Percentiles rank a stretch among this genome's conserved stretches.
These are phyloP conservation scores for Aspergillus alliaceus DNA, from an alignment of 2,329 filamentous ascomycete genomes.

Conservation along the genomic window DNA sequence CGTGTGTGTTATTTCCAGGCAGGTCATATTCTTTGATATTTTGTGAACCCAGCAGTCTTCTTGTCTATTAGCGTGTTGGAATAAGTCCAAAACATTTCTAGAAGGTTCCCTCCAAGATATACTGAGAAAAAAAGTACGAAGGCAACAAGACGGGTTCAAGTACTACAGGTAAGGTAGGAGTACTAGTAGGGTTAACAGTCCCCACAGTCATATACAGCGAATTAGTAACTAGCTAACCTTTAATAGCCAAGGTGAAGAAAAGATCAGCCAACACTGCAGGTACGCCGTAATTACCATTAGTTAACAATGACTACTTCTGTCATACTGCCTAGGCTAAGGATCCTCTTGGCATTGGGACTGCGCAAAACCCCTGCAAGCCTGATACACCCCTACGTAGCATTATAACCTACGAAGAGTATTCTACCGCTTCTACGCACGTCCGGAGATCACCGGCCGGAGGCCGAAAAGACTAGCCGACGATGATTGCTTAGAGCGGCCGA, in stretches of 20 bases:
- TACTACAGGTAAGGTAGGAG: not conserved
- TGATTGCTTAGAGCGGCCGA: not conserved
- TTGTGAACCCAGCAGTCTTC: not conserved
- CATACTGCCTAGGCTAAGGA: not conserved
- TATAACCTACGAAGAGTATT: not conserved
- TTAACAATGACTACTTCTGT: not conserved
- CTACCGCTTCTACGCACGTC: too few relatives aligned
- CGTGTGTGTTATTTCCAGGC: too few relatives aligned
- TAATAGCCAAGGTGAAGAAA: not conserved
- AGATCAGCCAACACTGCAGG: not conserved
- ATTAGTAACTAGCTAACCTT: not conserved
- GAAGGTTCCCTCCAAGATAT: not conserved
- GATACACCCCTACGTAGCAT: not conserved
- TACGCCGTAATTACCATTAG: not conserved
- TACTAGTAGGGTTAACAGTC: not conserved
- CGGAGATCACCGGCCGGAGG: not conserved
- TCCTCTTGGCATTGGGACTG: not conserved
- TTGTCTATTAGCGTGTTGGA: not conserved
- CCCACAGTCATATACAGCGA: not conserved
- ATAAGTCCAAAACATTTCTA: not conserved
- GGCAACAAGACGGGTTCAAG: not conserved
- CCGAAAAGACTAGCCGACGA: not conserved
- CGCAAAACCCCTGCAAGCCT: not conserved
- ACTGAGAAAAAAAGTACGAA: not conserved
- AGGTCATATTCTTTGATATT: too few relatives aligned